A percentile compares a stretch with the other conserved stretches of the same genome.
phyloP scores from a whole-genome alignment of 148 eudicot genomes.

The Rheum nobile region DNA sequence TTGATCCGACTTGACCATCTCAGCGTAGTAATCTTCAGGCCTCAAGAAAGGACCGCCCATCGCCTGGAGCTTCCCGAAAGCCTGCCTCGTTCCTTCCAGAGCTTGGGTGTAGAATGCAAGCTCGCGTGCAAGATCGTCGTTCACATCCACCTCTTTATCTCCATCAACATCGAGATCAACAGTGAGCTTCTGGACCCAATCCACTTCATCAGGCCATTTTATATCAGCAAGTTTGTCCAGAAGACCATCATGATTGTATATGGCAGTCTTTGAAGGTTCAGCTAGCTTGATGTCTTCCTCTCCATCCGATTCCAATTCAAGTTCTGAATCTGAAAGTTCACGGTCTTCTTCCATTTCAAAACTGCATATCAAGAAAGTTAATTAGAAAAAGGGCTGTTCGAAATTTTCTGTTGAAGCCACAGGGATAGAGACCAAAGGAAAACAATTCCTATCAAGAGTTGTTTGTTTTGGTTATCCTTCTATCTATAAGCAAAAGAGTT shows the following conservation, averaged over 20 bases:
- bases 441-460: too few species aligned
- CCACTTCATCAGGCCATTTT: conserved; percentile 62
- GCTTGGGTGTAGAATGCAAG: conserved; percentile 77
- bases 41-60: conserved; percentile 59
- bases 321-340: conserved; percentile 35
- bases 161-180: conserved; percentile 40
- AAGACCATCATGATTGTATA: conserved; percentile 52
- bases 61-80: conserved; percentile 55
- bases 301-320: conserved; percentile 43
- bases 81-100: conserved; percentile 67
- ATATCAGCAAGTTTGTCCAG: conserved; percentile 66
- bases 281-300: conserved; percentile 38
- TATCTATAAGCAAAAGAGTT: too few species aligned
- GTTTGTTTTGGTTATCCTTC: too few species aligned
- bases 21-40: conserved; percentile 83
- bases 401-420: too few species aligned
- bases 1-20: conserved; percentile 77
- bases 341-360: conserved; percentile 13
- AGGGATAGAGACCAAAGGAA: too few species aligned
- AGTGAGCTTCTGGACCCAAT: conserved; percentile 63
- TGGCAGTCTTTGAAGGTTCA: conserved; percentile 70
- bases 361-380: neutral
- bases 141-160: conserved; percentile 63
- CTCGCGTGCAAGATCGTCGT: conserved; percentile 76
- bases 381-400: neutral